Percentiles rank a stretch among this genome's conserved stretches.
Conservation (phyloP, 495 filamentous ascomycete genomes). For the Cryomyces minteri region DNA sequence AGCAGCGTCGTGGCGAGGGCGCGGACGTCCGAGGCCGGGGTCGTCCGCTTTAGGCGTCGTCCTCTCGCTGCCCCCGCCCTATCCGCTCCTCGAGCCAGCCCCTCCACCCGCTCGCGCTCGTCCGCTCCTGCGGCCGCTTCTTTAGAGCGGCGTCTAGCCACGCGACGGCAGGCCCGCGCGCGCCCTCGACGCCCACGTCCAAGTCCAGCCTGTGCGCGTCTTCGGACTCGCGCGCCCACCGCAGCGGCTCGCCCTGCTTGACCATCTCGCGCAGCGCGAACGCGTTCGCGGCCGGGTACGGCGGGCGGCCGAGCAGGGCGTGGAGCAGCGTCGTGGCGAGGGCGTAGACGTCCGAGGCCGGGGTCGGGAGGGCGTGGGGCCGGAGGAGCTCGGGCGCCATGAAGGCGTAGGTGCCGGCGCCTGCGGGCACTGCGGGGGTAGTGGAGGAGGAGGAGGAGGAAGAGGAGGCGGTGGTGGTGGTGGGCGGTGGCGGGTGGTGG, state of each 20-base stretch:
- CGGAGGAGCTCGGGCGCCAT: slow-evolving; percentile 32
- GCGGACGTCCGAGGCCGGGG: slow-evolving; percentile 30
- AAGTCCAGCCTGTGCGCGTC: no score
- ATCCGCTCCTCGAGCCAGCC: no score
- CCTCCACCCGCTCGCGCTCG: no score
- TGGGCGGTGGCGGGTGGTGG: slow-evolving; percentile 1
- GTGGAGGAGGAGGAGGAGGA: slow-evolving; percentile 26
- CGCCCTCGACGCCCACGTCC: no score
- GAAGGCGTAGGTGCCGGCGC: slow-evolving; percentile 38
- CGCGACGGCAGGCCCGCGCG: no score
- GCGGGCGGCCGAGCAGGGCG: slow-evolving; percentile 32
- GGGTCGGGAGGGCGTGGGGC: slow-evolving; percentile 19
- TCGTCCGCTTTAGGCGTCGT: slow-evolving; percentile 8
- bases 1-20: slow-evolving; percentile 38
- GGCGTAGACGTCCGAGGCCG: slow-evolving; percentile 32
- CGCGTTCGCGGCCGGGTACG: slow-evolving; percentile 27
- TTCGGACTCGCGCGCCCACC: no score
- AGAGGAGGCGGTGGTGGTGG: slow-evolving; percentile 41
- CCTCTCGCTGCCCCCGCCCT: no score
- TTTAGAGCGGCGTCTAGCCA: no score
- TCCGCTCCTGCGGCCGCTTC: no score
- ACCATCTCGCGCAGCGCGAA: no score
- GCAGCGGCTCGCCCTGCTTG: no score
- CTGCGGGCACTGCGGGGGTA: slow-evolving; percentile 7
- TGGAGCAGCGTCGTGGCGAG: slow-evolving; percentile 37